phyloP scores from a whole-genome alignment of 495 filamentous ascomycete species.

The Penicillium egyptiacum region DNA sequence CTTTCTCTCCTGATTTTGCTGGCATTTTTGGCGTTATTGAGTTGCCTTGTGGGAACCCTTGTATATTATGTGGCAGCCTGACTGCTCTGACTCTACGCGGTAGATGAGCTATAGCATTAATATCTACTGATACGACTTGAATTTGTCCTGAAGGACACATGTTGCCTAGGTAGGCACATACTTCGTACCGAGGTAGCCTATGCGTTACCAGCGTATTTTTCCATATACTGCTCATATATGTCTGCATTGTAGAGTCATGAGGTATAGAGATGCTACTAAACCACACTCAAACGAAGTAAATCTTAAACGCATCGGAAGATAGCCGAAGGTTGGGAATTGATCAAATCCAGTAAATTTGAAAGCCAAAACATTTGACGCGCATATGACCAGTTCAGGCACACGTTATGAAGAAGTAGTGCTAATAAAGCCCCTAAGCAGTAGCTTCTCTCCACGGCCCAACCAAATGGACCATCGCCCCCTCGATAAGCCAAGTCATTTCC shows the following conservation, averaged over 20 bases:
- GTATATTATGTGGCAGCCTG: slow-evolving; percentile 18
- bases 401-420: background rate
- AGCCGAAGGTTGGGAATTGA: background rate
- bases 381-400: slow-evolving; percentile 18
- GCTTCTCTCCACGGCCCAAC: slow-evolving; percentile 35
- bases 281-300: slow-evolving; percentile 6
- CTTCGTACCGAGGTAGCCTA: slow-evolving; percentile 1
- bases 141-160: background rate
- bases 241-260: background rate
- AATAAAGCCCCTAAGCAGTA: slow-evolving; percentile 5
- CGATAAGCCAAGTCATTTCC: slow-evolving; percentile 32
- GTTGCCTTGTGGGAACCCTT: slow-evolving; percentile 24
- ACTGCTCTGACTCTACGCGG: slow-evolving; percentile 6
- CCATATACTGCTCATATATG: background rate
- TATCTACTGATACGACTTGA: slow-evolving; percentile 1
- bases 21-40: slow-evolving; percentile 42
- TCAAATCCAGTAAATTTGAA: background rate
- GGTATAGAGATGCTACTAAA: background rate
- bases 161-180: background rate
- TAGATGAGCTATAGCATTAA: slow-evolving; percentile 8
- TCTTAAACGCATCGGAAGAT: background rate
- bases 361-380: slow-evolving; percentile 11
- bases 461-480: slow-evolving; percentile 20
- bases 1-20: slow-evolving; percentile 16
- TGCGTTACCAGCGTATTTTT: background rate